phyloP scores from a whole-genome alignment of 225 moss, liverwort and hornwort species.

The Neckera pumila region DNA sequence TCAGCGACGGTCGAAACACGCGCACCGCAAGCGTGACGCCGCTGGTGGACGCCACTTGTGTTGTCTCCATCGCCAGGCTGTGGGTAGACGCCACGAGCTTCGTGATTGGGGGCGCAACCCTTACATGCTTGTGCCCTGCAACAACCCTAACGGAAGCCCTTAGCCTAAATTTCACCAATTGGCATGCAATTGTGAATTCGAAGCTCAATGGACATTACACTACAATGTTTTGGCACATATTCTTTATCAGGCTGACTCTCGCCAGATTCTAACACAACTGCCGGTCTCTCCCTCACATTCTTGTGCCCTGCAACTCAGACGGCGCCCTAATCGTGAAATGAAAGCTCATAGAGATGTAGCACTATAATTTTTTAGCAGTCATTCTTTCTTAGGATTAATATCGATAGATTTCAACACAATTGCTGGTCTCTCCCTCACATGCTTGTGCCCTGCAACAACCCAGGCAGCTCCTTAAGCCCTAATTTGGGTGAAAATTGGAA shows the following conservation, averaged over 20 bases:
- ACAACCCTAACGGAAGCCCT: neutral
- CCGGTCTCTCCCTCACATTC: neutral
- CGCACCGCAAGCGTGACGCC: constrained; percentile 61
- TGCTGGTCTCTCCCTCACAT: neutral
- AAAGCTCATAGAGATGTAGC: neutral
- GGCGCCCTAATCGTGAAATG: neutral
- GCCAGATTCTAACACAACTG: neutral
- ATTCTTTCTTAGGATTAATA: no score
- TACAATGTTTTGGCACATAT: neutral
- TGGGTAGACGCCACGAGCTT: neutral
- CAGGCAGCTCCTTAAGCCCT: neutral
- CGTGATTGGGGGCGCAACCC: neutral
- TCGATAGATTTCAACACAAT: neutral
- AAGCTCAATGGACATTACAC: neutral
- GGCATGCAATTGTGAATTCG: neutral
- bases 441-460: neutral
- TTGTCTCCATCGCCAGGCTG: constrained; percentile 34
- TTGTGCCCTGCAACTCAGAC: neutral
- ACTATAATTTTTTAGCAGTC: neutral
- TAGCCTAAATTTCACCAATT: neutral
- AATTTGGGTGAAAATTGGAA: neutral
- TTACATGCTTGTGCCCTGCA: neutral
- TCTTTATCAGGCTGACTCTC: neutral
- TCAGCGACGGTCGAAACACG: constrained; percentile 44
- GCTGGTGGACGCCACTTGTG: constrained; percentile 43